A percentile compares a stretch with the other conserved stretches of the same genome.
Evolutionary conservation across 208 protist genomes (phyloP).

Genomic region (Tritrichomonas musculus): DNA sequence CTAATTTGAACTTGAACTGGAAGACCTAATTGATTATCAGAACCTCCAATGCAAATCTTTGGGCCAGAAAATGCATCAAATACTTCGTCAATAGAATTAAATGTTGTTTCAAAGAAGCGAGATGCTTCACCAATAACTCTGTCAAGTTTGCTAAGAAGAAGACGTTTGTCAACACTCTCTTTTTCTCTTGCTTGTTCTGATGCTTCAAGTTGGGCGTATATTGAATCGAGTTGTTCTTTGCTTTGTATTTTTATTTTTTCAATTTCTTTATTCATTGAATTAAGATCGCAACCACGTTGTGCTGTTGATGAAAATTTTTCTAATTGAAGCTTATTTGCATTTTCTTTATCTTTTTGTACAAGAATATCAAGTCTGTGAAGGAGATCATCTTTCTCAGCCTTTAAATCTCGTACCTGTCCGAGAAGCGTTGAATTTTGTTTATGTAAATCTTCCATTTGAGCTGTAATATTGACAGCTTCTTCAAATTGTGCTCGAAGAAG

Average conservation of each 20-base stretch:
- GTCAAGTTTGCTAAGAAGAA: neutral
- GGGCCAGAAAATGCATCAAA: too few species aligned
- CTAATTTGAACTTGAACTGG: too few species aligned
- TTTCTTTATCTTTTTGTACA: neutral
- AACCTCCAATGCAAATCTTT: too few species aligned
- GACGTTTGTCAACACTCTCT: too few species aligned
- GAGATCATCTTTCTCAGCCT: neutral
- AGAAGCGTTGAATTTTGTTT: neutral
- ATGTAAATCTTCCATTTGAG: neutral
- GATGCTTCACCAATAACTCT: neutral
- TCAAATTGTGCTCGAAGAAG: neutral
- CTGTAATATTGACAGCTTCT: neutral
- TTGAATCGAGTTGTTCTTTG: neutral
- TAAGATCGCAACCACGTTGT: neutral
- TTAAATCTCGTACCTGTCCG: neutral
- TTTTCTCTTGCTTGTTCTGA: too few species aligned
- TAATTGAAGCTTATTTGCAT: neutral
- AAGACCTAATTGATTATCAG: too few species aligned
- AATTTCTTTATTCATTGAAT: neutral
- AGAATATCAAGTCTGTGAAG: neutral
- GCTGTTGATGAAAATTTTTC: neutral
- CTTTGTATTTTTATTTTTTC: neutral
- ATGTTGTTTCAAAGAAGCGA: neutral
- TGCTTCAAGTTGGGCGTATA: neutral
- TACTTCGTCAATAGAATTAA: neutral